Evolutionary conservation across 257 asterid genomes (phyloP).

Genomic region (Jacaranda mimosifolia): DNA sequence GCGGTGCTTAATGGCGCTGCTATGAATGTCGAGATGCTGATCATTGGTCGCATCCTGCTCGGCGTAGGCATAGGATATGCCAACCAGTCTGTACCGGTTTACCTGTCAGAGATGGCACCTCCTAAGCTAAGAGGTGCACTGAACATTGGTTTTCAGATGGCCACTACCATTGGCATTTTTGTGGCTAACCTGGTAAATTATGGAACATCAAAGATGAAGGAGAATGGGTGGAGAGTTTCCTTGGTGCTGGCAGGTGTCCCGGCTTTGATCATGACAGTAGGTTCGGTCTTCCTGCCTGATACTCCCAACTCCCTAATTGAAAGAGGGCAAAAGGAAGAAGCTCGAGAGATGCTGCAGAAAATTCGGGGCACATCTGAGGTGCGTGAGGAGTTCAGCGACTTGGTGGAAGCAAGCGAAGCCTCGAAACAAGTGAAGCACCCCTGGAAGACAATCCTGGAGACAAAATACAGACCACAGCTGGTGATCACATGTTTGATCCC

Average conservation of each 20-base stretch:
- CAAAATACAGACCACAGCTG: constrained; percentile 54
- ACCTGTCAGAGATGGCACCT: constrained; percentile 58
- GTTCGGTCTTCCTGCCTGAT: constrained; percentile 60
- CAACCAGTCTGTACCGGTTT: constrained; percentile 61
- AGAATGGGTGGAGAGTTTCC: constrained; percentile 64
- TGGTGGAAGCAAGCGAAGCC: constrained; percentile 60
- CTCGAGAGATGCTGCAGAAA: constrained; percentile 41
- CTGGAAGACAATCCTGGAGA: constrained; percentile 38
- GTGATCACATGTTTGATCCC: constrained; percentile 58
- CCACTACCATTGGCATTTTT: constrained; percentile 49
- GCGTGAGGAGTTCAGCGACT: constrained; percentile 51
- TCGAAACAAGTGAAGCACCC: constrained; percentile 39
- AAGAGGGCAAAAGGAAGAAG: constrained; percentile 51
- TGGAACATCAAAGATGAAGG: constrained; percentile 48
- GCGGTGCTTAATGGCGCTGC: constrained; percentile 63
- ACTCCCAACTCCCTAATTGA: constrained; percentile 69
- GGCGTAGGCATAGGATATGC: constrained; percentile 75
- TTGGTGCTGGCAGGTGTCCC: constrained; percentile 61
- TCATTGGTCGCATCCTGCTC: constrained; percentile 63
- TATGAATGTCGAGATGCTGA: constrained; percentile 57
- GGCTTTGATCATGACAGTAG: constrained; percentile 59
- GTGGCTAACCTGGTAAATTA: constrained; percentile 44
- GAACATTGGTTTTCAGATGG: constrained; percentile 56
- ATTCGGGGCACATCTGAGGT: constrained; percentile 51
- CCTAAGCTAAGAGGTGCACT: constrained; percentile 51